Evolutionary conservation across 768 basidiomycete species (phyloP), one percentile per base, ranked within the genome.

Genomic region (Suillus subluteus): DNA sequence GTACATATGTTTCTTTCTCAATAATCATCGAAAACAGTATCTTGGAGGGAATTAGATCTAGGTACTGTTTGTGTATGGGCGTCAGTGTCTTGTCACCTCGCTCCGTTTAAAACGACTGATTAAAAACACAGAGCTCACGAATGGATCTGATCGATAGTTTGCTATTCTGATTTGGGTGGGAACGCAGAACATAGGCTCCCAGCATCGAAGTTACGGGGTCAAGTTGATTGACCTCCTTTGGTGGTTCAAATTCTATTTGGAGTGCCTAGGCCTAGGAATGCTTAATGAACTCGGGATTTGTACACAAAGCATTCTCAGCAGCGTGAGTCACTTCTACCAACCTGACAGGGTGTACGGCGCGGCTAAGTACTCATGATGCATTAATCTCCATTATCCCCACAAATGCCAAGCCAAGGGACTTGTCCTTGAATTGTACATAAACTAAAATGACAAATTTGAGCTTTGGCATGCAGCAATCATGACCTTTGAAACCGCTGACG

Each of bases 401-500:
- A 38, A 38, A 23, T 40, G 23, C 8, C 58, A 58, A 15, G 23
- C 38, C 38, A n/a, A 5, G n/a, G 13, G 38, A 23, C 23, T 40
- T 40, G n/a, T 58, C 38, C n/a, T 38, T 40, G 38, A 16, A 7
- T 58, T 58, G 23, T 58, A 58, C 38, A 26, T 40, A 40, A 40
- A 23, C 58, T 40, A 40, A 4, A 58, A 4, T 38, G 38, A 16
- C 38, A 40, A 58, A n/a, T 58, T 7, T 13, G 38, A 58, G 7
- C 38, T 40, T 58, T 64, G 48, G 23, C n/a, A 55, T 23, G 40
- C 21, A 55, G 56, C 59, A 37, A 61, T 46, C 13, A 65, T 63
- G 67, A 18, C 61, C 37, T 30, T 32, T 44, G 43, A 38, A 38
- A 64, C 61, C 56, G 62, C 73, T 56, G 85, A 87, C 75, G 88